Conservation (phyloP, 2,329 filamentous ascomycete genomes). For the Pestalotiopsis sp. region DNA sequence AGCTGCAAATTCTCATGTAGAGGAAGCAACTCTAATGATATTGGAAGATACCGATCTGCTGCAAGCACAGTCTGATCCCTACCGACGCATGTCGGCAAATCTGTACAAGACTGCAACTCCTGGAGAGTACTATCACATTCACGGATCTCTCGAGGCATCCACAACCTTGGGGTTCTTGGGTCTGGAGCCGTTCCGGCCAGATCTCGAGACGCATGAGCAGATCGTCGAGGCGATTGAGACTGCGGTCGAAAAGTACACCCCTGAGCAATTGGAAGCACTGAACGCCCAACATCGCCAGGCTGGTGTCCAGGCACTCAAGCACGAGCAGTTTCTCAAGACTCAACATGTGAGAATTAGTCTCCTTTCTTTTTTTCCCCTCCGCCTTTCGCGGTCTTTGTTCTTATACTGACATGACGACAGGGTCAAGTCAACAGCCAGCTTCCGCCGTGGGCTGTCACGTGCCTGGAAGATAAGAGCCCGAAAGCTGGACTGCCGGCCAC, state of each 20-base stretch:
- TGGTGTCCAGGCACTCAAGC: conserved; percentile 61
- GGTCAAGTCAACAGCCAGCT: conserved; percentile 34
- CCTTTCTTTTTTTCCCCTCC: too few species aligned
- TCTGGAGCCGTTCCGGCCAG: conserved; percentile 62
- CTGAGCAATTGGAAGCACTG: conserved; percentile 58
- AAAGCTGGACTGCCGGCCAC: conserved; percentile 42
- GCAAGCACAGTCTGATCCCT: conserved; percentile 70
- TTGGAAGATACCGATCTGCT: conserved; percentile 70
- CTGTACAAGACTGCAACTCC: conserved; percentile 69
- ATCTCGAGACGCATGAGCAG: conserved; percentile 60
- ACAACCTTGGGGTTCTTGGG: conserved; percentile 73
- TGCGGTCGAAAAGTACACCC: conserved; percentile 57
- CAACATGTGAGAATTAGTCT: conserved; percentile 41
- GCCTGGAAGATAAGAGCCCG: conserved; percentile 53
- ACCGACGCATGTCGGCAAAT: conserved; percentile 74
- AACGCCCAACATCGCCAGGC: conserved; percentile 62
- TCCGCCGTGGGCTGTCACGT: conserved; percentile 53
- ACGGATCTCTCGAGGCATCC: conserved; percentile 73
- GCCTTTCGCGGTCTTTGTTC: too few species aligned
- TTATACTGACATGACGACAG: conserved; percentile 26
- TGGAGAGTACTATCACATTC: conserved; percentile 73
- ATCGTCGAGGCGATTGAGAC: conserved; percentile 63
- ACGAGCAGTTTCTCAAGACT: conserved; percentile 61
- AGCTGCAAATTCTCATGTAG: not conserved
- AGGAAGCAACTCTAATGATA: not conserved